Base-by-base conservation (phyloP, 345 rosid genomes). In the Carallia brachiata region DNA sequence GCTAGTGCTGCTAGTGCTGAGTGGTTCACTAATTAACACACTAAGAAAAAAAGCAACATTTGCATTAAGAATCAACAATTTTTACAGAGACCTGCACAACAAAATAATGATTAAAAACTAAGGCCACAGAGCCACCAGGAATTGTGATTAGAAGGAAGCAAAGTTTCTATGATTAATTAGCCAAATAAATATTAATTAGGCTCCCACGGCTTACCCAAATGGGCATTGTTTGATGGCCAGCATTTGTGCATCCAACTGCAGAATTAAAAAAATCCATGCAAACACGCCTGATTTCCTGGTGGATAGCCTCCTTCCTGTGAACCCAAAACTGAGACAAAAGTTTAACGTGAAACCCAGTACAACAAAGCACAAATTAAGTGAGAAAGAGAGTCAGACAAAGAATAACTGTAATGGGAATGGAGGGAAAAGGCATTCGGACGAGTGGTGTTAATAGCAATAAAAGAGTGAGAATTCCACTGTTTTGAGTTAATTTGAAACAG, bases 151-250 rank as follows among this genome's bases (percentile, higher is more conserved):
- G 55, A 12, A 13, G 1, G 55, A 52, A 4, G 19, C 16, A 52
- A 52, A 9, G 16, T 16, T n/a, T 52, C n/a, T 52, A 52, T 13
- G 55, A 52, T 52, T 16, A 52, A 4, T 52, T 52, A 6, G 7
- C n/a, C 6, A n/a, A 52, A 17, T 4, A n/a, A 28, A 27, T 2
- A 17, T 52, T 2, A 18, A 56, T 34, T 37, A 12, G 30, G 27
- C 34, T 63, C 4, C 9, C 10, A 8, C 52, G 30, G 63, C 87
- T 81, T 82, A 92, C 98, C 98, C 96, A 34, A 92, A 92, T 62
- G 96, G 91, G 68, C 85, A 87, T 79, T 87, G 92, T 69, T 93
- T 93, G 94, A 93, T 93, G 52, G 98, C 18, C 56, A 93, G 78
- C 64, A 91, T 81, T 73, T 93, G 95, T 73, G 91, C 87, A 83